phyloP scores from a whole-genome alignment of 805 yeast species.

The Lipomyces starkeyi region DNA sequence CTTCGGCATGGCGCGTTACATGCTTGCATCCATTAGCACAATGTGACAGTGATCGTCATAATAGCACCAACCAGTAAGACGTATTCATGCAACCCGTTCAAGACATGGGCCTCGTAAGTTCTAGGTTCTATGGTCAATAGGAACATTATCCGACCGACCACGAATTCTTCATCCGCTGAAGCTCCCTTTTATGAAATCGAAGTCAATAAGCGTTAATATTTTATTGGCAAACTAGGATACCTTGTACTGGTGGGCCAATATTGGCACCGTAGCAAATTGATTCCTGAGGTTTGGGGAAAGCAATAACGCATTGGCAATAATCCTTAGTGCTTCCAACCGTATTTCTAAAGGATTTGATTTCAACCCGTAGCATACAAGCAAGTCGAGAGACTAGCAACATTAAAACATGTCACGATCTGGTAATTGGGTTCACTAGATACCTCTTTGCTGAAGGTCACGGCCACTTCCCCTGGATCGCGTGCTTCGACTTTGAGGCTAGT shows the following conservation, averaged over 20 bases:
- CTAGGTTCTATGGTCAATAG: conserved; percentile 20
- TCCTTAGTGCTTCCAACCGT: conserved; percentile 25
- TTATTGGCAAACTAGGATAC: conserved; percentile 4
- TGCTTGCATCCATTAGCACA: not conserved
- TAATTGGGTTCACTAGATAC: not conserved
- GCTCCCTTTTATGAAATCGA: conserved; percentile 12
- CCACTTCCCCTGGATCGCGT: conserved; percentile 3
- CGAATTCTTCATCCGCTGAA: conserved; percentile 26
- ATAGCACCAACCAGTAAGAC: conserved; percentile 1
- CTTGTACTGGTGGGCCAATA: conserved; percentile 13
- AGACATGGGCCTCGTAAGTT: not conserved
- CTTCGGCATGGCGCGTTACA: not conserved
- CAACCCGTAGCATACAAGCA: conserved; percentile 11
- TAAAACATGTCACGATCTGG: not conserved
- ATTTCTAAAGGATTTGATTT: not conserved
- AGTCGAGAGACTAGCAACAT: conserved; percentile 9
- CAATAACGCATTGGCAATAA: conserved; percentile 30
- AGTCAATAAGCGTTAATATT: not conserved
- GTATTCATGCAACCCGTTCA: not conserved
- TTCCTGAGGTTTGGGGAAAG: conserved; percentile 13
- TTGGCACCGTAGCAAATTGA: conserved; percentile 9
- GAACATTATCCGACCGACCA: conserved; percentile 31
- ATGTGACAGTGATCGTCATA: conserved; percentile 11
- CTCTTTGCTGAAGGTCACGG: conserved; percentile 10
- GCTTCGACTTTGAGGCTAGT: conserved; percentile 12